Evolutionary conservation across 176 grass and related monocot genomes (phyloP).

Genomic region (Triticum monococcum): DNA sequence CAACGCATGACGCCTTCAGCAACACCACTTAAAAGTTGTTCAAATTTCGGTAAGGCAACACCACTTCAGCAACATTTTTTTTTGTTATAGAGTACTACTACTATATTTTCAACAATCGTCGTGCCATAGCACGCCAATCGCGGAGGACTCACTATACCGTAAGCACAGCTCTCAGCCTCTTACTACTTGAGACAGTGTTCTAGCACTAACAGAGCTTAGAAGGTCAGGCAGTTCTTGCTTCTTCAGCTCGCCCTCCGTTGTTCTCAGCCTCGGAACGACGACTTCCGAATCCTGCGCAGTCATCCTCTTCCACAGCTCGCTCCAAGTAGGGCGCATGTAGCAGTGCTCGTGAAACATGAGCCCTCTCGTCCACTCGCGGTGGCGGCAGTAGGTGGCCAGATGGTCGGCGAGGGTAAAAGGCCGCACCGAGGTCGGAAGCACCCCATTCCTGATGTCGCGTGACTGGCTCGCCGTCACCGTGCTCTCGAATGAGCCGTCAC

Average conservation of each 20-base stretch:
- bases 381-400: neutral
- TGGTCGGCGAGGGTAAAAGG: neutral
- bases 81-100: no score
- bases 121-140: no score
- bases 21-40: no score
- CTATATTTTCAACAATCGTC: no score
- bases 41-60: no score
- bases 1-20: neutral
- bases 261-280: neutral
- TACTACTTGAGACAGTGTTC: neutral
- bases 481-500: neutral
- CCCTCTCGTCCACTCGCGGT: conserved; percentile 6
- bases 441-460: neutral
- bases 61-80: no score
- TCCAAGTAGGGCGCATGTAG: neutral
- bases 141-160: neutral
- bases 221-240: neutral
- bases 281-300: neutral
- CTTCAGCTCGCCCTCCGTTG: neutral
- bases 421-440: neutral
- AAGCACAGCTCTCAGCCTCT: neutral
- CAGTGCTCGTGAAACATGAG: conserved; percentile 1
- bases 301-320: neutral
- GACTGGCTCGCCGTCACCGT: neutral
- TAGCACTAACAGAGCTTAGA: no score